phyloP scores from a whole-genome alignment of 2,329 filamentous ascomycete genomes.

The Penicillium sp. region DNA sequence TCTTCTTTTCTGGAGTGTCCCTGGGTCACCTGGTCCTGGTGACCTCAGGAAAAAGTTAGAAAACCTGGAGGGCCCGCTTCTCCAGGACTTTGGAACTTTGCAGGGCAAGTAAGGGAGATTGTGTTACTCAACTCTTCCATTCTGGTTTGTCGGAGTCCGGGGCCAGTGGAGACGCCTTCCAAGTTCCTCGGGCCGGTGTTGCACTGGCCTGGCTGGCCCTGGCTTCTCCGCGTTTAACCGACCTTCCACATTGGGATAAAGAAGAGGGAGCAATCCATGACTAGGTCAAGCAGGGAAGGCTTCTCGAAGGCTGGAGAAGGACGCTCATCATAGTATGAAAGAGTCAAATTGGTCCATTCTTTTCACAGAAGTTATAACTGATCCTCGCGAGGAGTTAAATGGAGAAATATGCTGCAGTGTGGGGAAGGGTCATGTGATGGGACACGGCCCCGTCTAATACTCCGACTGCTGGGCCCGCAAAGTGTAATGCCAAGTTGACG shows the following conservation, averaged over 20 bases:
- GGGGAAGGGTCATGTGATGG: neutral
- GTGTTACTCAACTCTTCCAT: constrained; percentile 7
- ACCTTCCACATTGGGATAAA: neutral
- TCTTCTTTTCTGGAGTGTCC: neutral
- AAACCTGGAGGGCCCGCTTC: neutral
- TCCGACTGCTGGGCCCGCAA: no score
- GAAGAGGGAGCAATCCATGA: neutral
- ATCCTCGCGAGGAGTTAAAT: no score
- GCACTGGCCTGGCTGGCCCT: neutral
- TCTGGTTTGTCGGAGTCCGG: constrained; percentile 5
- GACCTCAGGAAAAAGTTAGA: constrained; percentile 4
- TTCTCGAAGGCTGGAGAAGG: neutral
- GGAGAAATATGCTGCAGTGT: neutral
- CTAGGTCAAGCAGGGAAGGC: neutral
- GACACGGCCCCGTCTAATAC: no score
- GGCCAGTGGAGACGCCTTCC: constrained; percentile 1
- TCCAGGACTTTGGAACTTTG: neutral
- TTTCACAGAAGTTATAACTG: no score
- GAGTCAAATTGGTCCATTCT: no score
- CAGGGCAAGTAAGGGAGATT: neutral
- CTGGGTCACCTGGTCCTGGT: neutral
- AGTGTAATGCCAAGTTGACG: no score
- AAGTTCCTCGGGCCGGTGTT: neutral
- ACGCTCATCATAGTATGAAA: neutral
- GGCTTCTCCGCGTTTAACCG: constrained; percentile 1